Base-by-base conservation (phyloP, 1,284 basidiomycete species). In the Hymenochaete sp. region DNA sequence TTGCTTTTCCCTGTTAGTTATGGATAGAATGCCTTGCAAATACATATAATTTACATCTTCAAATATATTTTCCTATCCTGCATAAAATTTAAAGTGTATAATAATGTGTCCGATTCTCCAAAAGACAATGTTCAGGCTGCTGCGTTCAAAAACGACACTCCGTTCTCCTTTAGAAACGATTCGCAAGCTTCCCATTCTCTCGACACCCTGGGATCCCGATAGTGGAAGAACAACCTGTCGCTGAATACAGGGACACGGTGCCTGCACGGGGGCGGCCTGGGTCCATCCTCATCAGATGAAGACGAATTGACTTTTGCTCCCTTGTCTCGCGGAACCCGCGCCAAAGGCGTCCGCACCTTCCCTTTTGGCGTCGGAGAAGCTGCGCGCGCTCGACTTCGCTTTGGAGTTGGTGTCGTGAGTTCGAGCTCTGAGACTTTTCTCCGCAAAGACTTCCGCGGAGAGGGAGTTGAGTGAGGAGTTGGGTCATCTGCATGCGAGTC, bases 201-300 rank as follows among this genome's bases (percentile, higher is more conserved):
- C 14, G 44, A 7, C 19, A 40, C 45, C 33, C 45, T 40, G 11
- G 49, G 49, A 25, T 51, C 49, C 22, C 45, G 33, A 33, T 51
- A 47, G 22, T 25, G 37, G 28, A 47, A 47, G 38, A 47, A 51
- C 22, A 33, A 24, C 27, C 49, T 14, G 28, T 51, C 49, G 18
- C 39, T 33, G 28, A 51, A 48, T 4, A 31, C 35, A 21, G 41
- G 45, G 7, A 36, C 14, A n/a, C 29, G 16, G 25, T 51, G 49
- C 8, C 49, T 44, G 41, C 45, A 51, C 4, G 45, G 42, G 8
- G 49, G 41, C 19, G 37, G 32, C 10, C 25, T 19, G 16, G n/a
- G 29, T 31, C 38, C 39, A 16, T 45, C 44, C 14, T 46, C 48
- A 19, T 49, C 46, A 2, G 32, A 26, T 18, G 46, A 35, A n/a